Evolutionary conservation across 192 early-diverging fungal genomes (phyloP), one percentile per base, ranked within the genome.

Genomic region (Gaertneriomyces semiglobifer): DNA sequence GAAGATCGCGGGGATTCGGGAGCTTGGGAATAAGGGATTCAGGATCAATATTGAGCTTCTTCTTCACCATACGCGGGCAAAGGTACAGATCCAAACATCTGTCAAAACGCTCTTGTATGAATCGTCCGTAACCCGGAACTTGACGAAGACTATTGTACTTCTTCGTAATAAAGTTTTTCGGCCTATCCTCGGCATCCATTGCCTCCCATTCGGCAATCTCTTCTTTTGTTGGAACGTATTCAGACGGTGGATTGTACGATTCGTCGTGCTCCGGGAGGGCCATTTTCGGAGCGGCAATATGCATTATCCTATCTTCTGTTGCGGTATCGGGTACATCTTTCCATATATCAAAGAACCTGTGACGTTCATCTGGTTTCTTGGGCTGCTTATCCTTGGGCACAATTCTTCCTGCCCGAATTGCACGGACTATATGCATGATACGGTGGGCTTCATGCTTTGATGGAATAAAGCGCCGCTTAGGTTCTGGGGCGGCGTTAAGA

Each of bases 401-500:
- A 60, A 95, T 93, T 39, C 82, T 83, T 19, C 95, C 95, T 64
- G 88, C 79, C 44, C 92, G 89, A 77, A 99, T 98, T 46, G 92
- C 94, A 43, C 91, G 93, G 9, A 94, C 97, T 71, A 99, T 93
- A 84, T 98, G 92, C 94, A 95, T 94, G 52, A 99, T 89, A 71
- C 84, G 89, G 75, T 89, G 92, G 44, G 88, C 92, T 80, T 99
- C 97, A 77, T 84, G 86, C 77, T 94, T 96, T 48, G 94, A 97
- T 14, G 95, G 95, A 60, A 96, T 71, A 63, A 98, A 99, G 6
- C 97, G 85, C 20, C 93, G 79, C 84, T 99, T 99, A 14, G 95
- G 91, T 70, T 95, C 93, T 52, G 92, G 92, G n/a, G 91, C 90
- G n/a, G 87, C 85, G 55, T 78, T 85, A 48, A 97, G 69, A n/a